phyloP scores from a whole-genome alignment of 2,329 filamentous ascomycete genomes.

The Metarhizium rileyi region DNA sequence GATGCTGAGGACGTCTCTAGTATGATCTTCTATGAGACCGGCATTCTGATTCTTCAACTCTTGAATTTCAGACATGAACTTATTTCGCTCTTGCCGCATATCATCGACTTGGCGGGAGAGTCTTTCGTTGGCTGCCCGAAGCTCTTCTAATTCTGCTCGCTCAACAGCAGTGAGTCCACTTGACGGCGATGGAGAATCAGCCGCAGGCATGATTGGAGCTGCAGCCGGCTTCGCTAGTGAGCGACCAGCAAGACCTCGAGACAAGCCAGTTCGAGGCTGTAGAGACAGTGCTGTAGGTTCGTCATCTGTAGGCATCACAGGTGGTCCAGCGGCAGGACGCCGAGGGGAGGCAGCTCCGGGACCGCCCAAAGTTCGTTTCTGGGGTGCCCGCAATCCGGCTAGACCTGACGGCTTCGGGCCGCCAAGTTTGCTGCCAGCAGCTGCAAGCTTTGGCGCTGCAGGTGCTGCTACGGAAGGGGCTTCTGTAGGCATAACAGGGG shows the following conservation, averaged over 20 bases:
- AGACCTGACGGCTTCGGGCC: conserved; percentile 43
- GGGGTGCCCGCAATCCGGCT: conserved; percentile 50
- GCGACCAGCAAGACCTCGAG: conserved; percentile 74
- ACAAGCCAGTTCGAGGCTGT: conserved; percentile 54
- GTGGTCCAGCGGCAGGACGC: conserved; percentile 36
- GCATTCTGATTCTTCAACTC: conserved; percentile 97
- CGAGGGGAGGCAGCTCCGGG: conserved; percentile 45
- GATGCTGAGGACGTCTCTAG: conserved; percentile 86
- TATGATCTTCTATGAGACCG: conserved; percentile 93
- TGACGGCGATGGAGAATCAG: conserved; percentile 47
- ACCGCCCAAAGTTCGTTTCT: conserved; percentile 42
- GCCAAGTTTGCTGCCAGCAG: conserved; percentile 41
- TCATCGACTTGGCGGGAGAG: conserved; percentile 69
- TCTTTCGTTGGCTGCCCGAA: conserved; percentile 74
- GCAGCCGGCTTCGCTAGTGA: conserved; percentile 68
- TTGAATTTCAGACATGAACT: conserved; percentile 75
- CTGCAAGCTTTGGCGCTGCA: conserved; percentile 41
- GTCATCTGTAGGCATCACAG: conserved; percentile 45
- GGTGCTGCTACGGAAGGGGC: conserved; percentile 47
- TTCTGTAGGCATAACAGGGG: conserved; percentile 33
- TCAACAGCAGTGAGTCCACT: conserved; percentile 70
- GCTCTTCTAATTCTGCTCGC: conserved; percentile 82
- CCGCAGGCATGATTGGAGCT: conserved; percentile 38
- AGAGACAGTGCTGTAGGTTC: conserved; percentile 48
- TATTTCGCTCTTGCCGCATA: conserved; percentile 69